A percentile compares a stretch with the other conserved stretches of the same genome.
Conservation (phyloP, 2,329 filamentous ascomycete genomes). For the Periconia sp. region DNA sequence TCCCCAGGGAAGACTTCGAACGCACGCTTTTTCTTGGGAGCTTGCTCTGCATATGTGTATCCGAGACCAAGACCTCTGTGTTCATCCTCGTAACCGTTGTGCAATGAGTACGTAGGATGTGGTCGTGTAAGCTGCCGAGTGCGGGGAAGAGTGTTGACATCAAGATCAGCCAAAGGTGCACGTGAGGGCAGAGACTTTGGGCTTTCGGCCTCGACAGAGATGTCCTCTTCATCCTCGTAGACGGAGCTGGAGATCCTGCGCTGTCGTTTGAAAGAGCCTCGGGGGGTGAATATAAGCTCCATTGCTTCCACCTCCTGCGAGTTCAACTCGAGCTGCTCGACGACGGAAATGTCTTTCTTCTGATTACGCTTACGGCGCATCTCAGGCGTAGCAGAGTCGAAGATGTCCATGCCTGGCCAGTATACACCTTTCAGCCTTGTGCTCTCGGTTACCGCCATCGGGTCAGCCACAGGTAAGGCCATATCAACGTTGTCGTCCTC, state of each 20-base stretch:
- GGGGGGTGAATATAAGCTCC: constrained; percentile 63
- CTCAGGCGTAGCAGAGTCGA: constrained; percentile 74
- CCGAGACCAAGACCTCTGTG: constrained; percentile 31
- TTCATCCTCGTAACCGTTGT: constrained; percentile 35
- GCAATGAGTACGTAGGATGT: constrained; percentile 18
- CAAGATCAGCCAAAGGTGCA: constrained; percentile 33
- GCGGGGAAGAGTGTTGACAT: constrained; percentile 33
- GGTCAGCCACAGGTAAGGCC: constrained; percentile 17
- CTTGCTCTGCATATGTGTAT: constrained; percentile 29
- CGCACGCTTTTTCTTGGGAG: constrained; percentile 36
- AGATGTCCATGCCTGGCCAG: constrained; percentile 79
- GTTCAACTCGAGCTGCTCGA: constrained; percentile 65
- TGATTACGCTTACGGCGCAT: constrained; percentile 77
- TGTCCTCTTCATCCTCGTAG: constrained; percentile 43
- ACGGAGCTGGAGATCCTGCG: constrained; percentile 49
- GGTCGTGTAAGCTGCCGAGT: constrained; percentile 31
- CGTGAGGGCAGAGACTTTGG: constrained; percentile 28
- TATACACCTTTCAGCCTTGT: constrained; percentile 69
- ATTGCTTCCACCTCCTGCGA: constrained; percentile 65
- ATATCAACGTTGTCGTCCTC: constrained; percentile 31
- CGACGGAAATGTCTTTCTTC: constrained; percentile 72
- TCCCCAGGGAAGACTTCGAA: constrained; percentile 48
- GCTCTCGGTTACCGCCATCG: constrained; percentile 39
- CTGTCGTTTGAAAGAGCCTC: constrained; percentile 45
- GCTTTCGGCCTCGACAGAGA: constrained; percentile 36